These are phyloP conservation scores for Fusarium globosum DNA, from an alignment of 2,329 filamentous ascomycete species.

Conservation along the genomic window DNA sequence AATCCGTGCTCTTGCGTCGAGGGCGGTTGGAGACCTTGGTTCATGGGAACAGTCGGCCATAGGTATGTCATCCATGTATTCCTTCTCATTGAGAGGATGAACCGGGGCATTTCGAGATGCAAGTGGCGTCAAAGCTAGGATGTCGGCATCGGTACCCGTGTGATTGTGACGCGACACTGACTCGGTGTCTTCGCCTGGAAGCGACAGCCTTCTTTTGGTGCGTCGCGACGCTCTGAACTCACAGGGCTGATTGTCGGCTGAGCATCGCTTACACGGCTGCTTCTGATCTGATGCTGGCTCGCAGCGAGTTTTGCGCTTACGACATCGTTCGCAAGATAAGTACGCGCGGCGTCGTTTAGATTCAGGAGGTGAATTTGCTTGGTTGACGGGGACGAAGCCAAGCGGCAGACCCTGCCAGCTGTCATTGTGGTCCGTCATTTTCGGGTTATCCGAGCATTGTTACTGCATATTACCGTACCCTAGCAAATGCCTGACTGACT, in stretches of 20 bases:
- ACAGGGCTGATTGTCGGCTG: conserved; percentile 3
- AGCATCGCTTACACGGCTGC: conserved; percentile 11
- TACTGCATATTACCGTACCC: neutral
- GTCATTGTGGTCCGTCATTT: neutral
- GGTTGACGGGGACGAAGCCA: neutral
- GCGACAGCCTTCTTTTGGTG: neutral
- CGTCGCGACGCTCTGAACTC: conserved; percentile 8
- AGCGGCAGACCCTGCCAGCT: neutral
- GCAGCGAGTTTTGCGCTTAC: conserved; percentile 25
- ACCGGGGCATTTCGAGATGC: neutral
- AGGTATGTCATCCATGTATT: neutral
- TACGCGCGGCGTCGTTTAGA: neutral
- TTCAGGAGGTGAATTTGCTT: neutral
- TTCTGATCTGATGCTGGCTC: neutral
- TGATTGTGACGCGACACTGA: neutral
- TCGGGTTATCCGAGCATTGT: neutral
- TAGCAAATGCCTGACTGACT: neutral
- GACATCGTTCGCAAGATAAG: conserved; percentile 3
- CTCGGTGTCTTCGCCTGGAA: neutral
- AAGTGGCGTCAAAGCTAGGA: neutral
- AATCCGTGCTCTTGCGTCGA: conserved; percentile 18
- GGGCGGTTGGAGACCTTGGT: neutral
- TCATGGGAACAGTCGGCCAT: neutral
- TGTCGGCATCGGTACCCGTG: rapidly evolving
- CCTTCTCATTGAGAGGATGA: neutral